Percentiles rank a stretch among this genome's conserved stretches.
Evolutionary conservation across 257 asterid species (phyloP).

Genomic region (Solanum pinnatisectum): DNA sequence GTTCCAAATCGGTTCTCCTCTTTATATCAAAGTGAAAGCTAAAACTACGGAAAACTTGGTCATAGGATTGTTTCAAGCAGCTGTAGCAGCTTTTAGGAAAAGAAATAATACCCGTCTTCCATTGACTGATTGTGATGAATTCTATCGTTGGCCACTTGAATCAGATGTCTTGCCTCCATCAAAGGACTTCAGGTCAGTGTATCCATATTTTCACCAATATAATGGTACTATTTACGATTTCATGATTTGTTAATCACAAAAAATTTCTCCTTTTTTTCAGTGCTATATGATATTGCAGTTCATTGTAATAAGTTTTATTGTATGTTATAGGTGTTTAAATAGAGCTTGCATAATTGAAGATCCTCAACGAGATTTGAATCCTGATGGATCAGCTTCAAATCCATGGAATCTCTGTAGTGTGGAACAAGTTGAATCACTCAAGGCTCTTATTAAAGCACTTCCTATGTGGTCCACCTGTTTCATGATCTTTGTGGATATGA

Average conservation of each 20-base stretch:
- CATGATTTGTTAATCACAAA: too few species aligned
- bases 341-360: constrained; percentile 9
- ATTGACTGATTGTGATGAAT: neutral
- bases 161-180: neutral
- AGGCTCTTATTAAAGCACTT: neutral
- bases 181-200: constrained; percentile 2
- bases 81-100: constrained; percentile 8
- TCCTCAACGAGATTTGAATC: neutral
- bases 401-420: neutral
- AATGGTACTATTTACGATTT: too few species aligned
- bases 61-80: constrained; percentile 7
- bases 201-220: neutral
- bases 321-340: neutral
- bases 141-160: neutral
- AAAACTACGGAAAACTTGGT: neutral
- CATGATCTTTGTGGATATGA: neutral
- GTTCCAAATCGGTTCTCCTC: constrained; percentile 4
- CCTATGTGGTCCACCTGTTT: constrained; percentile 13
- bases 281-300: neutral
- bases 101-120: neutral
- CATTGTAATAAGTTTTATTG: neutral
- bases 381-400: constrained; percentile 8
- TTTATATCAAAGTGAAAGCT: constrained; percentile 4
- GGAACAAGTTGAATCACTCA: constrained; percentile 6
- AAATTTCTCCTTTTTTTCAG: neutral